Evolutionary conservation across 108 stramenopile genomes (phyloP), one percentile per base, ranked within the genome.

Genomic region (Cyclotella atomus): DNA sequence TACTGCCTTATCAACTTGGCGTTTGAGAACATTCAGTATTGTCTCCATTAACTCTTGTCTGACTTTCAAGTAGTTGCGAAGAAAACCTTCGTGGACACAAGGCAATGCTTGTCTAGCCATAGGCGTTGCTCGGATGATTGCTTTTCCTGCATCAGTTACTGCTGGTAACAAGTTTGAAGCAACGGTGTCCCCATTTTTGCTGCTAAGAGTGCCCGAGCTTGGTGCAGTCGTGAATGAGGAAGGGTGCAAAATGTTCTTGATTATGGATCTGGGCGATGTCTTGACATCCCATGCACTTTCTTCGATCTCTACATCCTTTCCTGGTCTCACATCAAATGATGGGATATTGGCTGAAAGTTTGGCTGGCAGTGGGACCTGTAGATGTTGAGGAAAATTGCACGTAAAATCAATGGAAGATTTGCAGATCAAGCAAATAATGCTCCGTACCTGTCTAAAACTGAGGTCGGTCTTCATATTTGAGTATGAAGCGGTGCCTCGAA

Each of bases 381-480:
- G 43, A 28, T 34, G 36, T 27, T 1, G 38, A n/a, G n/a, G n/a
- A n/a, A 19, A 20, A 15, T 68, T 27, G 50, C 28, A 59, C 8
- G 33, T 36, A 32, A 59, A 19, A 3, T 14, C 25, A 27, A 50
- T 43, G 36, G 35, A 60, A 19, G 19, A 5, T 30, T 29, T 16
- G 15, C 20, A 52, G 29, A 27, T 19, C 5, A 33, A 46, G 25
- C n/a, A 63, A 24, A 20, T 63, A 23, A 34, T 44, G 61, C 55
- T 2, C n/a, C 74, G 34, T 61, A 69, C 75, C 75, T 95, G 94
- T 19, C 82, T 49, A 38, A 87, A 84, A 20, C 86, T 81, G 33
- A 97, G 69, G 67, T 97, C 96, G 2, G 91, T 95, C 47, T 83
- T 67, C 57, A 97, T 73, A 65, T 97, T 95, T 38, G 85, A 82